Evolutionary conservation across 768 basidiomycete species (phyloP).

Genomic region (Coprinopsis marcescibilis): DNA sequence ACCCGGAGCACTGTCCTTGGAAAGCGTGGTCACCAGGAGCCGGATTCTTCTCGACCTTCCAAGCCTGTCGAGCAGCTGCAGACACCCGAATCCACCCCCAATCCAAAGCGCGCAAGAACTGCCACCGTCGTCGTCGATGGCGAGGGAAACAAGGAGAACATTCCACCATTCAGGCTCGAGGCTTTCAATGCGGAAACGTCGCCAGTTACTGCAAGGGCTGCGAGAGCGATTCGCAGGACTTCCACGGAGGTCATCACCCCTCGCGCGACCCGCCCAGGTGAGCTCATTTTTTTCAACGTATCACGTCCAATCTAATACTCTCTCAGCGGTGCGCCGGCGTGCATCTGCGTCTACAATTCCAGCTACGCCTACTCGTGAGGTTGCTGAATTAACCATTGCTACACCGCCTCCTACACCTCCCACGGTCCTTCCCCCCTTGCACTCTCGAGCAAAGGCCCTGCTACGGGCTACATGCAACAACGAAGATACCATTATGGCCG

Average conservation of each 20-base stretch:
- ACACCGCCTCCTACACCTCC: slow-evolving; percentile 65
- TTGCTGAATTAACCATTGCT: slow-evolving; percentile 38
- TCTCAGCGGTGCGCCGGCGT: slow-evolving; percentile 38
- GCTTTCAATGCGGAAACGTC: slow-evolving; percentile 27
- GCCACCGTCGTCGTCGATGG: slow-evolving; percentile 39
- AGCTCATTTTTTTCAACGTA: slow-evolving; percentile 15
- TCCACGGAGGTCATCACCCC: slow-evolving; percentile 33
- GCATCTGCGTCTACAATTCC: slow-evolving; percentile 44
- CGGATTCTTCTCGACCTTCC: slow-evolving; percentile 25
- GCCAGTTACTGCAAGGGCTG: slow-evolving; percentile 31
- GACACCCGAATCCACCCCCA: slow-evolving; percentile 61
- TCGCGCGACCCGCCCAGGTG: slow-evolving; percentile 41
- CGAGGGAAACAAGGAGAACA: slow-evolving; percentile 71
- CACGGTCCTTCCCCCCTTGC: slow-evolving; percentile 40
- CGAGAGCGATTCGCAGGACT: slow-evolving; percentile 34
- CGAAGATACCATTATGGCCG: slow-evolving; percentile 46
- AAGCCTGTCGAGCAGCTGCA: slow-evolving; percentile 37
- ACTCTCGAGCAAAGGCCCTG: slow-evolving; percentile 58
- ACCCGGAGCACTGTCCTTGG: slow-evolving; percentile 47
- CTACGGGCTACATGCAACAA: slow-evolving; percentile 68
- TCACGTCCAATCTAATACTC: slow-evolving; percentile 6
- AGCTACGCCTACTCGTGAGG: slow-evolving; percentile 39
- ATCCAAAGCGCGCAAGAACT: slow-evolving; percentile 57
- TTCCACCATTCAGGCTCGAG: slow-evolving; percentile 53
- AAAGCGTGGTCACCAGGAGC: slow-evolving; percentile 40